Conservation (phyloP, 371 early-diverging fungal species). For the Synchytrium microbalum region DNA sequence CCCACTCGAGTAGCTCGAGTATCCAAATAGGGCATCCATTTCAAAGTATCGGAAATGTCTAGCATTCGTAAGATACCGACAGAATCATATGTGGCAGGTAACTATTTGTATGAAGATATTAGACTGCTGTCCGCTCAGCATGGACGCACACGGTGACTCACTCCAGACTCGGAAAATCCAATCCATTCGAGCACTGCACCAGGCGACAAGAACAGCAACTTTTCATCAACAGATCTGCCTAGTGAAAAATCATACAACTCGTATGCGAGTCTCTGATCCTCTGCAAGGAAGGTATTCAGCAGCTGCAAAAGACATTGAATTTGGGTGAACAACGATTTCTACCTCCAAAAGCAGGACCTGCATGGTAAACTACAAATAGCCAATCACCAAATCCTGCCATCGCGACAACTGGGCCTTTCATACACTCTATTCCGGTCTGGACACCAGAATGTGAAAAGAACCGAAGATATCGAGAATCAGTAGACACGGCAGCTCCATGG, state of each 20-base stretch:
- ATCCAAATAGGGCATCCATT: conserved; percentile 73
- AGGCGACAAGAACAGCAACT: conserved; percentile 55
- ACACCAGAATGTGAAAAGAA: conserved; percentile 69
- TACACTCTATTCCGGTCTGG: conserved; percentile 57
- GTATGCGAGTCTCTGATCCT: conserved; percentile 57
- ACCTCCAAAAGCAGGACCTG: conserved; percentile 19
- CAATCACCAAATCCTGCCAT: conserved; percentile 47
- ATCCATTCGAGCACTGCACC: conserved; percentile 64
- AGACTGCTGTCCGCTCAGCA: background rate
- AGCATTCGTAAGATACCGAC: conserved; percentile 54
- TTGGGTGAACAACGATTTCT: background rate
- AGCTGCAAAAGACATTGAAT: conserved; percentile 7
- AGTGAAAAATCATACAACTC: conserved; percentile 57
- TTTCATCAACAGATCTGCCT: conserved; percentile 50
- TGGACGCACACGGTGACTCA: conserved; percentile 16
- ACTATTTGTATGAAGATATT: conserved; percentile 22
- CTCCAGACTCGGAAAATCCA: conserved; percentile 73
- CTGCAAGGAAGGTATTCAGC: conserved; percentile 8
- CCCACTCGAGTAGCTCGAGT: conserved; percentile 30
- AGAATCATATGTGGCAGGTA: conserved; percentile 63
- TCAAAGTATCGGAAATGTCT: conserved; percentile 48
- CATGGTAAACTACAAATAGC: conserved; percentile 49
- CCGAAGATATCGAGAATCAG: conserved; percentile 65
- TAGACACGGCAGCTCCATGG: conserved; percentile 61
- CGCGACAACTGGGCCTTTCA: conserved; percentile 59